phyloP scores from a whole-genome alignment of 2,329 filamentous ascomycete genomes.

The Knufia petricola region DNA sequence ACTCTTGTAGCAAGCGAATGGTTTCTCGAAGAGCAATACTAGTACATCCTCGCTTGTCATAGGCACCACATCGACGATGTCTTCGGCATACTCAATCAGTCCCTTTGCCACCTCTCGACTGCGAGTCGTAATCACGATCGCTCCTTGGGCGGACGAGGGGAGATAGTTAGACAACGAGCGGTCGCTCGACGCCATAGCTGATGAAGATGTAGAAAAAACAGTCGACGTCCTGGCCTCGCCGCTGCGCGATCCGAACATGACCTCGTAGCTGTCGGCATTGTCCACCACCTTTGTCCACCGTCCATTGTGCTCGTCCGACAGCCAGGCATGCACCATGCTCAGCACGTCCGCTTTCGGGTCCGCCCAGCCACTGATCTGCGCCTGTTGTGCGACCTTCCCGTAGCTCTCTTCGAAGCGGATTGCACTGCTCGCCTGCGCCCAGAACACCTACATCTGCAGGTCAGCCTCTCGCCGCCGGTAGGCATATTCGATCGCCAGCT shows the following conservation, averaged over 20 bases:
- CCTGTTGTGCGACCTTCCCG: conserved; percentile 15
- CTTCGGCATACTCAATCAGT: conserved; percentile 9
- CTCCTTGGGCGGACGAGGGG: conserved; percentile 18
- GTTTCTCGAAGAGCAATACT: conserved; percentile 12
- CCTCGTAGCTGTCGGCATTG: conserved; percentile 9
- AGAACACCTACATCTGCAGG: conserved; percentile 23
- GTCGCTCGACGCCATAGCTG: neutral
- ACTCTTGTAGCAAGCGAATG: conserved; percentile 24
- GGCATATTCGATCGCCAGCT: conserved; percentile 24
- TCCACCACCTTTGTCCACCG: conserved; percentile 13
- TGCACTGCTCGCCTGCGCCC: conserved; percentile 23
- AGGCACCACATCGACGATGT: conserved; percentile 12
- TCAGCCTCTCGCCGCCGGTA: conserved; percentile 19
- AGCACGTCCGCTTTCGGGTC: conserved; percentile 10
- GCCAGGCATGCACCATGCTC: conserved; percentile 9
- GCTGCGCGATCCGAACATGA: neutral
- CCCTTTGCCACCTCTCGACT: conserved; percentile 9
- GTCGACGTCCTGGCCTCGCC: neutral
- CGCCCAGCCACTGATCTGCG: conserved; percentile 14
- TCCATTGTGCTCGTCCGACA: conserved; percentile 9
- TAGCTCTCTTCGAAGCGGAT: conserved; percentile 24
- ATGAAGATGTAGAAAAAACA: neutral
- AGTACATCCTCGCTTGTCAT: conserved; percentile 16
- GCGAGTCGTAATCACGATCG: conserved; percentile 17
- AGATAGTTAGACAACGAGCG: conserved; percentile 15